A percentile compares a stretch with the other conserved stretches of the same genome.
phyloP scores from a whole-genome alignment of 345 rosid species.

The Aegle marmelos region DNA sequence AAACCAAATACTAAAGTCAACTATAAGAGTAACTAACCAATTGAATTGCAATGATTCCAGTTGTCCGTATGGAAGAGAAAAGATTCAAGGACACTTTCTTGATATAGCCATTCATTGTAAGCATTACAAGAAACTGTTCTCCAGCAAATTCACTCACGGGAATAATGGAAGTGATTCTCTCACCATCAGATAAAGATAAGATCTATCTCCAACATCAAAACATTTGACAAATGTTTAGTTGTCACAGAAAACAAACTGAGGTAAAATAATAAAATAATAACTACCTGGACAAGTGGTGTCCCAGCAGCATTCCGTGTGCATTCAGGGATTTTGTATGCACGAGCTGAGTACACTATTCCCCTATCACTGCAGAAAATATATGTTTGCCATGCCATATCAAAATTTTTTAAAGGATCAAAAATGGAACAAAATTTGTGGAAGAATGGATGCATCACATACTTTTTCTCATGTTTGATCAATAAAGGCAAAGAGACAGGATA shows the following conservation, averaged over 20 bases:
- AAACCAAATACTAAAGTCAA: background rate
- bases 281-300: constrained; percentile 87
- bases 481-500: background rate
- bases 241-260: background rate
- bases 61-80: constrained; percentile 88
- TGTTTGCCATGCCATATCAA: background rate
- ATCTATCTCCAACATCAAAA: constrained; percentile 48
- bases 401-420: too few species aligned
- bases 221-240: constrained; percentile 9
- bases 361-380: constrained; percentile 54
- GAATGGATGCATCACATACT: background rate
- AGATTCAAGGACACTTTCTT: constrained; percentile 83
- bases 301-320: constrained; percentile 90
- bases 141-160: constrained; percentile 80
- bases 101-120: constrained; percentile 91
- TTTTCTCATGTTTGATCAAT: background rate
- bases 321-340: constrained; percentile 95
- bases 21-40: constrained; percentile 55
- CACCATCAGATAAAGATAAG: constrained; percentile 82
- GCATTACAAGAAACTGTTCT: constrained; percentile 89
- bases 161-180: constrained; percentile 94
- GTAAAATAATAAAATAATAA: constrained; percentile 6
- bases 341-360: constrained; percentile 90
- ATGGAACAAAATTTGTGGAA: background rate
- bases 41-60: constrained; percentile 95